These are phyloP conservation scores for Anthracocystis panici-leucophaei DNA, from an alignment of 1,284 basidiomycete genomes.

Conservation along the genomic window DNA sequence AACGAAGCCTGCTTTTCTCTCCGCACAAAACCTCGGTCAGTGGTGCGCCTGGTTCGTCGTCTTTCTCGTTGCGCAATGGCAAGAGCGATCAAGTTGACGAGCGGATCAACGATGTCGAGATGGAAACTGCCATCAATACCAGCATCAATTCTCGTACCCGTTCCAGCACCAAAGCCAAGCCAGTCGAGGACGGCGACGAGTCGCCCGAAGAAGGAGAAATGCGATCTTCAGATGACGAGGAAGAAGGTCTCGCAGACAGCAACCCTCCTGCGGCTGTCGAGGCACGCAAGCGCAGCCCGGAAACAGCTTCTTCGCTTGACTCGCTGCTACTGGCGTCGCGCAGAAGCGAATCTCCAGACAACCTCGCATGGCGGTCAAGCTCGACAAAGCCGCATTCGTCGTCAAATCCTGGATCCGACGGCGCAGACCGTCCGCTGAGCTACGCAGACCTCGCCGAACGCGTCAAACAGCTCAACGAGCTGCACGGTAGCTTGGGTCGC, in stretches of 20 bases:
- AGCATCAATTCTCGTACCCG: slow-evolving; percentile 19
- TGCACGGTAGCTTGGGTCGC: slow-evolving; percentile 44
- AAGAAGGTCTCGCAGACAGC: neutral
- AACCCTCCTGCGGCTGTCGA: neutral
- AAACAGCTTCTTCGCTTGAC: neutral
- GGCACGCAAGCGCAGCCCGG: neutral
- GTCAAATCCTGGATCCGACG: neutral
- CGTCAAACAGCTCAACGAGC: slow-evolving; percentile 26
- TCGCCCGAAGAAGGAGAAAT: slow-evolving; percentile 53
- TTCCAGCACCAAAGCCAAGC: neutral
- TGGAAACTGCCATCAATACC: slow-evolving; percentile 30
- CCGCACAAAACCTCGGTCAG: slow-evolving; percentile 12
- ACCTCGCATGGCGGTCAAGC: slow-evolving; percentile 30
- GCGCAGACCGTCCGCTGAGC: slow-evolving; percentile 24
- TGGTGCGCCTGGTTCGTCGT: neutral
- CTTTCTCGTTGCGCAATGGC: neutral
- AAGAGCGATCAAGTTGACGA: neutral
- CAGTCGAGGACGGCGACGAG: slow-evolving; percentile 27
- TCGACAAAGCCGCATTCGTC: neutral
- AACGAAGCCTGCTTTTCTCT: slow-evolving; percentile 34
- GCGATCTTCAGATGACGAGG: slow-evolving; percentile 38
- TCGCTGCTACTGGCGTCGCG: slow-evolving; percentile 6
- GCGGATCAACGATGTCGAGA: slow-evolving; percentile 17
- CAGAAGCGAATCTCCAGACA: slow-evolving; percentile 37
- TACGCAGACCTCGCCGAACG: slow-evolving; percentile 32